Conservation (phyloP, 805 yeast species). For the Cyberlindnera meyerae region DNA sequence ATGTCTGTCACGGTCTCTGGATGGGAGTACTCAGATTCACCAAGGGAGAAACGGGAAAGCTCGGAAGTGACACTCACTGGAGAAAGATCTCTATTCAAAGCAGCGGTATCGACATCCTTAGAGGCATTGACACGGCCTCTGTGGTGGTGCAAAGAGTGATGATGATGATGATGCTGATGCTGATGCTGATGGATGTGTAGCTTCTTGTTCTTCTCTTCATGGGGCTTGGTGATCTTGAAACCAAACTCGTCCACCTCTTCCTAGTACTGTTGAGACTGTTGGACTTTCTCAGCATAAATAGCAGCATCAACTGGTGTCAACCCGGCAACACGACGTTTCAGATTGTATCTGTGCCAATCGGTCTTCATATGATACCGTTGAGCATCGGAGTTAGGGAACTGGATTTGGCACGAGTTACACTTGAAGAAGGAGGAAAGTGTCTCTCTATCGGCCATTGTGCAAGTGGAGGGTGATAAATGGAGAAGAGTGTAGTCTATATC, state of each 20-base stretch:
- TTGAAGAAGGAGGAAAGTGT: slow-evolving; percentile 41
- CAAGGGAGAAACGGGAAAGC: slow-evolving; percentile 52
- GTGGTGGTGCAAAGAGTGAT: slow-evolving; percentile 4
- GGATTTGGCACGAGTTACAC: slow-evolving; percentile 84
- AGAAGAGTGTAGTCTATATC: too few relatives aligned
- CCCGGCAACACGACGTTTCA: slow-evolving; percentile 87
- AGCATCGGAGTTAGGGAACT: slow-evolving; percentile 73
- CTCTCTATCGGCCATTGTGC: slow-evolving; percentile 1
- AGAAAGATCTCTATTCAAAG: slow-evolving; percentile 34
- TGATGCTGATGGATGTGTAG: slow-evolving; percentile 12
- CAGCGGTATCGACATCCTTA: not conserved
- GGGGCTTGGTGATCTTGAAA: slow-evolving; percentile 29
- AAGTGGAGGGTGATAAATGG: too few relatives aligned
- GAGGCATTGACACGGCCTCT: slow-evolving; percentile 26
- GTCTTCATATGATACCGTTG: slow-evolving; percentile 95
- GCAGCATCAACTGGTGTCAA: slow-evolving; percentile 69
- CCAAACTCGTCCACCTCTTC: slow-evolving; percentile 37
- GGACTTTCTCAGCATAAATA: slow-evolving; percentile 35
- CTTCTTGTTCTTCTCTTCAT: slow-evolving; percentile 12
- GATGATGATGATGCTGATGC: slow-evolving; percentile 8
- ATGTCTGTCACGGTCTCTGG: slow-evolving; percentile 31
- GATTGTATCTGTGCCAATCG: slow-evolving; percentile 96
- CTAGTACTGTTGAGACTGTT: slow-evolving; percentile 29
- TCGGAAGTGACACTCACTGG: slow-evolving; percentile 52
- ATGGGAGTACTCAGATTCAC: slow-evolving; percentile 36